Conservation (phyloP, 176 grass and related monocot genomes). For the Cymbopogon citratus region DNA sequence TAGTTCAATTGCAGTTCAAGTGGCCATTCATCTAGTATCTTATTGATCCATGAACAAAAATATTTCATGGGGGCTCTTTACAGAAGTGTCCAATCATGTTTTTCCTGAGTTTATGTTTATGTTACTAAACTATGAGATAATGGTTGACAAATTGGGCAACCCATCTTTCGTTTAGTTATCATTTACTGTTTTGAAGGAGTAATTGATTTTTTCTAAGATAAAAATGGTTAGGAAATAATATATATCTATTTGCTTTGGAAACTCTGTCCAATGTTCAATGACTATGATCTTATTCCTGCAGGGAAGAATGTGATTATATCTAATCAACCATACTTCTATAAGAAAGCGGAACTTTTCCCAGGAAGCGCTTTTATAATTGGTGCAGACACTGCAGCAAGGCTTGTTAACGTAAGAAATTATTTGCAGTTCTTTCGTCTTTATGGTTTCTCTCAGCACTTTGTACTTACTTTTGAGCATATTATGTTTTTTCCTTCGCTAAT, state of each 20-base stretch:
- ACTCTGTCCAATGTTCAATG: slow-evolving; percentile 5
- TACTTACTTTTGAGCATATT: slow-evolving; percentile 1
- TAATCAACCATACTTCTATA: slow-evolving; percentile 93
- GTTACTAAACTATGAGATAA: neutral
- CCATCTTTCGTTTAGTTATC: neutral
- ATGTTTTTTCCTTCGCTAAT: neutral
- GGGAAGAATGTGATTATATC: slow-evolving; percentile 91
- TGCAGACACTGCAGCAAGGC: slow-evolving; percentile 79
- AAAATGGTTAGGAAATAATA: neutral
- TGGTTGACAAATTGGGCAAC: slow-evolving; percentile 4
- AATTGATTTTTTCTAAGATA: neutral
- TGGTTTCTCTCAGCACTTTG: neutral
- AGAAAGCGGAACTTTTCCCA: slow-evolving; percentile 89
- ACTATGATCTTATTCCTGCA: slow-evolving; percentile 45
- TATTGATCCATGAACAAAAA: neutral
- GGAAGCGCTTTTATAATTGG: slow-evolving; percentile 92
- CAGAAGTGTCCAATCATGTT: slow-evolving; percentile 5
- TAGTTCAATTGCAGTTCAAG: neutral
- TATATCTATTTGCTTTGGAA: neutral
- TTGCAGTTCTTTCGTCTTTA: neutral
- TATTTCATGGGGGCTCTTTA: neutral
- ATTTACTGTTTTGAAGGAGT: neutral
- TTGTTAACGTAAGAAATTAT: slow-evolving; percentile 78
- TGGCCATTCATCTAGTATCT: slow-evolving; percentile 1
- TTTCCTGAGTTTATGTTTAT: neutral